Conservation (phyloP, 148 eudicot genomes). For the Rhododendron henanense region DNA sequence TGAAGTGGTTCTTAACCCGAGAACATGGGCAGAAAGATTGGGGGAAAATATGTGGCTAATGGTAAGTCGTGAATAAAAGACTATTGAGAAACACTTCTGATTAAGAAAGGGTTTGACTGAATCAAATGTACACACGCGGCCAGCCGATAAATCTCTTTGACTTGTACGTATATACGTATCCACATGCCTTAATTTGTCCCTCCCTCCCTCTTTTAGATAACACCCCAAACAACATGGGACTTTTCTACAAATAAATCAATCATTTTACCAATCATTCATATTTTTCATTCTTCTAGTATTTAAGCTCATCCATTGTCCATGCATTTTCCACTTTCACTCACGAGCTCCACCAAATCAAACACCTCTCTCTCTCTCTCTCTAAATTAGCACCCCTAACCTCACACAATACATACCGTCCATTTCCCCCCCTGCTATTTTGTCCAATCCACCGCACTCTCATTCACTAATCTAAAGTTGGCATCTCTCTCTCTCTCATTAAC, state of each 20-base stretch:
- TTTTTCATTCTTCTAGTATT: not conserved
- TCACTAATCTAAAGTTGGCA: not conserved
- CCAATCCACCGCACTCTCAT: not conserved
- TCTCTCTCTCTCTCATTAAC: not conserved
- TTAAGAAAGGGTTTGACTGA: not conserved
- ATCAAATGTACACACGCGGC: conserved; percentile 5
- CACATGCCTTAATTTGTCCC: not conserved
- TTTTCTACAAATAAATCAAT: not conserved
- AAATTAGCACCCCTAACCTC: not conserved
- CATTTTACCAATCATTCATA: not conserved
- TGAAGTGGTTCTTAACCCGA: not conserved
- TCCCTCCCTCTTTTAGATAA: not conserved
- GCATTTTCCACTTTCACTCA: not conserved
- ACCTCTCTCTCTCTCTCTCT: not conserved
- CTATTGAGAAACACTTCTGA: not conserved
- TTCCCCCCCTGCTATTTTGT: not conserved
- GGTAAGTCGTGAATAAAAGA: not conserved
- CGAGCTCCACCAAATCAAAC: not conserved
- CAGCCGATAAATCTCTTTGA: not conserved
- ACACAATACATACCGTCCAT: not conserved
- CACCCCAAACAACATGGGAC: not conserved
- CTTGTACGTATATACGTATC: not conserved
- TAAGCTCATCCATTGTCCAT: not conserved
- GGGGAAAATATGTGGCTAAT: not conserved
- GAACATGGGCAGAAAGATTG: not conserved